These are phyloP conservation scores for Leccinellum rugosiceps DNA, from an alignment of 768 basidiomycete species.

Conservation along the genomic window DNA sequence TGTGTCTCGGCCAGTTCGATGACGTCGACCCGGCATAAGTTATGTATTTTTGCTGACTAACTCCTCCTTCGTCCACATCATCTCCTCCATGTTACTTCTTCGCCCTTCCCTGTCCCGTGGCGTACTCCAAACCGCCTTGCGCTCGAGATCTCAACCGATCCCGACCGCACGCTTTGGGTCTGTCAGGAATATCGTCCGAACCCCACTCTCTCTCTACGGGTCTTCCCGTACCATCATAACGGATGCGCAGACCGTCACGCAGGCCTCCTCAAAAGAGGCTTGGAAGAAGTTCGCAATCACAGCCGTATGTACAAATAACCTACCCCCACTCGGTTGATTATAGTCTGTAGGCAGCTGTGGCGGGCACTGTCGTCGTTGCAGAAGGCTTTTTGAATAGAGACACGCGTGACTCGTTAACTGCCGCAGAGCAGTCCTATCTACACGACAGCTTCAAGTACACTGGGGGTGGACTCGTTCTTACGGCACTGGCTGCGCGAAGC, in stretches of 20 bases:
- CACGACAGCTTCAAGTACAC: conserved; percentile 83
- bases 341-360: conserved; percentile 58
- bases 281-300: conserved; percentile 53
- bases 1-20: neutral
- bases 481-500: conserved; percentile 75
- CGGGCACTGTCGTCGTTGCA: conserved; percentile 61
- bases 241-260: conserved; percentile 38
- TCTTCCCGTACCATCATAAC: conserved; percentile 49
- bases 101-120: conserved; percentile 15
- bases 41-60: conserved; percentile 17
- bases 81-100: conserved; percentile 18
- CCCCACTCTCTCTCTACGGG: conserved; percentile 22
- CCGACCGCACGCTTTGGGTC: conserved; percentile 13
- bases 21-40: conserved; percentile 12
- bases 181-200: conserved; percentile 29
- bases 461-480: conserved; percentile 72
- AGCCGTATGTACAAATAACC: conserved; percentile 39
- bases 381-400: conserved; percentile 74
- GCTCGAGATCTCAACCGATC: conserved; percentile 17
- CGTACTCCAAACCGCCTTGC: conserved; percentile 20
- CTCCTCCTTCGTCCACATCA: neutral
- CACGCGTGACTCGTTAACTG: conserved; percentile 63
- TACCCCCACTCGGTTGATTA: neutral
- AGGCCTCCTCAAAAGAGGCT: conserved; percentile 37
- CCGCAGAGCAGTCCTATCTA: conserved; percentile 63